Evolutionary conservation across 805 yeast species (phyloP).

Genomic region (Kuraishia borneana): DNA sequence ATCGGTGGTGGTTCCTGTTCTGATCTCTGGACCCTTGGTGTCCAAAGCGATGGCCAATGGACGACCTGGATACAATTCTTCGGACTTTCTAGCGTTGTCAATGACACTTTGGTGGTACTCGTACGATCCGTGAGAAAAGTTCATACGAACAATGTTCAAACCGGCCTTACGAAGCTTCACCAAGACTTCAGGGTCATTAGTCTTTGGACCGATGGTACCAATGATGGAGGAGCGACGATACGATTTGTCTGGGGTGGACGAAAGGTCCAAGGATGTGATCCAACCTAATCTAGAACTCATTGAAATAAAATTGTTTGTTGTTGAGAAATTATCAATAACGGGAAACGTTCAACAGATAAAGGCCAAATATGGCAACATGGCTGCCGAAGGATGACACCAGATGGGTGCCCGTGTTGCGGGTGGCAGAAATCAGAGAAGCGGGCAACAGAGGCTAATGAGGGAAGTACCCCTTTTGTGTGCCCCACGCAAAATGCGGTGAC

Average conservation of each 20-base stretch:
- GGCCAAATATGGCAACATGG: not conserved
- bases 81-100: slow-evolving; percentile 94
- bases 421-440: not conserved
- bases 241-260: slow-evolving; percentile 64
- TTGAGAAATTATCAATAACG: not conserved
- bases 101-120: slow-evolving; percentile 96
- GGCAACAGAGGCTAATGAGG: not conserved
- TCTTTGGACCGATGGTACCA: slow-evolving; percentile 98
- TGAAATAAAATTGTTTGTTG: too few relatives aligned
- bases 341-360: too few relatives aligned
- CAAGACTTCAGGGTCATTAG: slow-evolving; percentile 79
- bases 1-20: slow-evolving; percentile 90
- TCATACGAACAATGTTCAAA: slow-evolving; percentile 95
- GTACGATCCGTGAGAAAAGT: slow-evolving; percentile 97
- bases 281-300: slow-evolving; percentile 55
- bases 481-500: too few relatives aligned
- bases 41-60: slow-evolving; percentile 97
- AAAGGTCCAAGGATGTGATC: slow-evolving; percentile 70
- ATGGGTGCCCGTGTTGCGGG: not conserved
- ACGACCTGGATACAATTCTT: slow-evolving; percentile 83
- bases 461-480: too few relatives aligned
- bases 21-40: slow-evolving; percentile 99
- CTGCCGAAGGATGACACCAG: not conserved
- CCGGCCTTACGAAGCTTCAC: slow-evolving; percentile 93
- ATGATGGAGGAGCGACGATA: slow-evolving; percentile 93